These are phyloP conservation scores for Penicillium sp. DNA, from an alignment of 2,329 filamentous ascomycete species.

Conservation along the genomic window DNA sequence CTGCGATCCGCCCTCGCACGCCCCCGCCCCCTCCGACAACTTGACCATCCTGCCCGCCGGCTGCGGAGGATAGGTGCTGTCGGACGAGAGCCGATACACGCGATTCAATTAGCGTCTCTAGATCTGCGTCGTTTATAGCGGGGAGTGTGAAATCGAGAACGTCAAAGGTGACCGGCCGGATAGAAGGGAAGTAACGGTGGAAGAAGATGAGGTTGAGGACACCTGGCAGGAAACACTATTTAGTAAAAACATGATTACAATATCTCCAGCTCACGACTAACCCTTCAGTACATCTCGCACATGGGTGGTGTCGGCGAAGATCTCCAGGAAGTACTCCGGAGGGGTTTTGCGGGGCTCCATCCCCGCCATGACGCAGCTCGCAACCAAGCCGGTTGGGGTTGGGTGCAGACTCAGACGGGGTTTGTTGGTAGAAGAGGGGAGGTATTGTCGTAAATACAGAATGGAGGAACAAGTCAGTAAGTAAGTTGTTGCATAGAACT, in stretches of 20 bases:
- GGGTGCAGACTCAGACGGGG: not conserved
- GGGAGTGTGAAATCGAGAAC: slow-evolving; percentile 88
- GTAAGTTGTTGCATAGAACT: not conserved
- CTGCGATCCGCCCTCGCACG: slow-evolving; percentile 72
- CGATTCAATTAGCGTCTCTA: slow-evolving; percentile 91
- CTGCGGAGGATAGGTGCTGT: slow-evolving; percentile 65
- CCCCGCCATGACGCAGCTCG: slow-evolving; percentile 24
- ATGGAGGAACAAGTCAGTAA: not conserved
- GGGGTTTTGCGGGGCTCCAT: slow-evolving; percentile 66
- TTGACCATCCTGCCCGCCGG: slow-evolving; percentile 46
- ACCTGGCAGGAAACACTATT: slow-evolving; percentile 50
- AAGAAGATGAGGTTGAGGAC: slow-evolving; percentile 98
- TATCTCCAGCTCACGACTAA: slow-evolving; percentile 38
- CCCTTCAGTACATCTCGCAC: slow-evolving; percentile 93
- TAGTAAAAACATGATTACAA: not conserved
- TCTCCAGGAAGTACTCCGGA: slow-evolving; percentile 88
- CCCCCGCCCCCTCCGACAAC: slow-evolving; percentile 47
- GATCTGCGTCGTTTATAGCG: slow-evolving; percentile 82
- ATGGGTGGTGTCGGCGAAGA: slow-evolving; percentile 85
- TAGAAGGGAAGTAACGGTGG: slow-evolving; percentile 90
- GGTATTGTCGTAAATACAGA: not conserved
- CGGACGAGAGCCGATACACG: slow-evolving; percentile 75
- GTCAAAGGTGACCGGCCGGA: slow-evolving; percentile 78
- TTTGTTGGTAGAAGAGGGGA: not conserved
- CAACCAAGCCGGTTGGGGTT: slow-evolving; percentile 4